Evolutionary conservation across 2,329 filamentous ascomycete genomes (phyloP).

Genomic region (Trichoderma sp.): DNA sequence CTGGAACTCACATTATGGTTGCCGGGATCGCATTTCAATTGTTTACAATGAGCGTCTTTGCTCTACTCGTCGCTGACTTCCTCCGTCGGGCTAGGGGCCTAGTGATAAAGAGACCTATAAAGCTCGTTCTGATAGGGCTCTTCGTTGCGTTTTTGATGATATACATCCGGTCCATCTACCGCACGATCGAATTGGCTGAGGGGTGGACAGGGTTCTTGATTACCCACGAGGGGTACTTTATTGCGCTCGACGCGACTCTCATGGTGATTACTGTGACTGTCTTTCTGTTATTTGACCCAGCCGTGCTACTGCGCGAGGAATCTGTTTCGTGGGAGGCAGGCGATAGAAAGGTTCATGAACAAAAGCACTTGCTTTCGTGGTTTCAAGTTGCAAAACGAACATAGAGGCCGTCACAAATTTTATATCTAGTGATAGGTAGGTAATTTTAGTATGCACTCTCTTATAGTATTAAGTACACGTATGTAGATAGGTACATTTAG

Average conservation of each 20-base stretch:
- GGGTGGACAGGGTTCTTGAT: conserved; percentile 52
- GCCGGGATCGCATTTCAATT: neutral
- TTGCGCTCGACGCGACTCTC: conserved; percentile 48
- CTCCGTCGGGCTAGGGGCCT: conserved; percentile 30
- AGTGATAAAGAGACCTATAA: neutral
- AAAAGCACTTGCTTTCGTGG: neutral
- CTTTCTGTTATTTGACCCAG: conserved; percentile 46
- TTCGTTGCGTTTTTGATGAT: conserved; percentile 43
- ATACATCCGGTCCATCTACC: conserved; percentile 49
- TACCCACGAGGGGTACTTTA: conserved; percentile 49
- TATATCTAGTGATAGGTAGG: neutral
- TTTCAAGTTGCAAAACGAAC: neutral
- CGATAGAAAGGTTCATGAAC: neutral
- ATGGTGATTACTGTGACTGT: conserved; percentile 47
- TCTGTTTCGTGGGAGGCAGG: neutral
- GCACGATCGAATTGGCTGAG: conserved; percentile 48
- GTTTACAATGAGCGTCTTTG: neutral
- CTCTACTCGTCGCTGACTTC: conserved; percentile 18
- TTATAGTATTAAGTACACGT: neutral
- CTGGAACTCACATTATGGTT: neutral
- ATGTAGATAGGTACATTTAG: neutral
- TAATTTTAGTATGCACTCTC: neutral
- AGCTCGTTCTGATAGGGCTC: conserved; percentile 36
- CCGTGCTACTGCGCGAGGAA: neutral
- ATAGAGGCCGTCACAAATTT: neutral